A percentile compares a stretch with the other conserved stretches of the same genome.
These are phyloP conservation scores for Cyanidium caldarium DNA, from an alignment of 23 red algal genomes.

Conservation along the genomic window DNA sequence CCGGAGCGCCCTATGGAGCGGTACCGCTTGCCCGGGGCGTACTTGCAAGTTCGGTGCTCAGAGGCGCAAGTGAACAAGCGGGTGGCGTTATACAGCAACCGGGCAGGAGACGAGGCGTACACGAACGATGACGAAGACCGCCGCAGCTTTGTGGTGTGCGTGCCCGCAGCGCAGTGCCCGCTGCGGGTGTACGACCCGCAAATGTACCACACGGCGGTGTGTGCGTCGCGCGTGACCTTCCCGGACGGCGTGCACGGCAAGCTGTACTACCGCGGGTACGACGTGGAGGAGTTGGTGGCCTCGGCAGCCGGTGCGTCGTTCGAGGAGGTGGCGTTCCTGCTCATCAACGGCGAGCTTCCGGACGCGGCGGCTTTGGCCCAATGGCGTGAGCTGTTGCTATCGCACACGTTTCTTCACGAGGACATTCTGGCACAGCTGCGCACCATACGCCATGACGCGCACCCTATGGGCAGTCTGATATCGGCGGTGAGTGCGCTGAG, in stretches of 20 bases:
- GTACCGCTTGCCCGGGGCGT: not conserved
- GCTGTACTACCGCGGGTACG: conserved; percentile 20
- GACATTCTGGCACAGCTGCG: conserved; percentile 27
- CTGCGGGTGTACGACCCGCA: conserved; percentile 12
- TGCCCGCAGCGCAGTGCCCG: not conserved
- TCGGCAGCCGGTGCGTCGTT: not conserved
- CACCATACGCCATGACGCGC: conserved; percentile 10
- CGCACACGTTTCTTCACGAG: conserved; percentile 26
- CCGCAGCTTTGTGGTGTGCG: not conserved
- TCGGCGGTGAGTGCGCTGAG: conserved; percentile 10
- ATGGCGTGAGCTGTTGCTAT: conserved; percentile 12
- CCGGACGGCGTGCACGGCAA: conserved; percentile 2
- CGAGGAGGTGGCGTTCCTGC: conserved; percentile 15
- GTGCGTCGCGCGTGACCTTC: conserved; percentile 5
- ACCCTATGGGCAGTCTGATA: conserved; percentile 16
- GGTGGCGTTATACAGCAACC: not conserved
- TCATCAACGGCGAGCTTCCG: conserved; percentile 15
- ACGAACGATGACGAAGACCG: too few species aligned
- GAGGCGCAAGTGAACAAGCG: not conserved
- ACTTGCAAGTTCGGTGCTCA: not conserved
- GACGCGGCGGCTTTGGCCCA: not conserved
- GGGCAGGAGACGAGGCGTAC: not conserved
- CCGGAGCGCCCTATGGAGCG: conserved; percentile 2
- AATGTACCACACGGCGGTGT: conserved; percentile 15
- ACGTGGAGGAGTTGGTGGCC: conserved; percentile 6